Base-by-base conservation (phyloP, 352 stramenopile genomes). In the Phytophthora hybrid region DNA sequence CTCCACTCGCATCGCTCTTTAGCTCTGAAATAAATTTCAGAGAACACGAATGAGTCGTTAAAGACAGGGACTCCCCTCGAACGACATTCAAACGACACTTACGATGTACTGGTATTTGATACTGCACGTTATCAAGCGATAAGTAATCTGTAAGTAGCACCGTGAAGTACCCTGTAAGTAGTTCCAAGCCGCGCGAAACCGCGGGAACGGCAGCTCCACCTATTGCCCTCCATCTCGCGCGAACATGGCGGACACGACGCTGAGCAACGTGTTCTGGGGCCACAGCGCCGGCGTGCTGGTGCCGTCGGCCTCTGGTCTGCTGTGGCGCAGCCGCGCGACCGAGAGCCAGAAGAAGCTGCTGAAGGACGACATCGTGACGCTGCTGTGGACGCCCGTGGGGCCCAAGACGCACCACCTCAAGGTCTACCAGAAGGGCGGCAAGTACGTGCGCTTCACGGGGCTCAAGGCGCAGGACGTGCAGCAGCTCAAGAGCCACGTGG, bases 191-290 rank as follows among this genome's bases (percentile, higher is more conserved):
- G 13, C 37, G 13, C 37, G 37, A 46, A 46, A 46, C 37, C 37
- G 37, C 37, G 37, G 37, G 37, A 46, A 46, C 34, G 34, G 34
- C 34, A 13, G 10, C 34, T 71, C 56, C 55, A 71, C 26, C 46
- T 59, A 66, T 60, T 19, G 7, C 11, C 21, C 34, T 60, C 19
- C 19, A 31, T 32, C 18, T 57, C 52, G 14, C 52, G 14, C 14
- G 16, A 26, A 19, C 26, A 91, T 91, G 87, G 74, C 83, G 53
- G 88, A 94, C 71, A 82, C 85, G 78, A 94, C 85, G 65, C 78
- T 96, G 29, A 94, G 88, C 84, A 94, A 93, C 72, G 85, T 94
- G 58, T 96, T 92, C 76, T 95, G 87, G 89, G 89, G 89, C 79
- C 87, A 95, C 67, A 96, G 89, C 77, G 88, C 86, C 46, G 89